These are phyloP conservation scores for Wickerhamiella qilinensis DNA, from an alignment of 805 yeast species.

Conservation along the genomic window DNA sequence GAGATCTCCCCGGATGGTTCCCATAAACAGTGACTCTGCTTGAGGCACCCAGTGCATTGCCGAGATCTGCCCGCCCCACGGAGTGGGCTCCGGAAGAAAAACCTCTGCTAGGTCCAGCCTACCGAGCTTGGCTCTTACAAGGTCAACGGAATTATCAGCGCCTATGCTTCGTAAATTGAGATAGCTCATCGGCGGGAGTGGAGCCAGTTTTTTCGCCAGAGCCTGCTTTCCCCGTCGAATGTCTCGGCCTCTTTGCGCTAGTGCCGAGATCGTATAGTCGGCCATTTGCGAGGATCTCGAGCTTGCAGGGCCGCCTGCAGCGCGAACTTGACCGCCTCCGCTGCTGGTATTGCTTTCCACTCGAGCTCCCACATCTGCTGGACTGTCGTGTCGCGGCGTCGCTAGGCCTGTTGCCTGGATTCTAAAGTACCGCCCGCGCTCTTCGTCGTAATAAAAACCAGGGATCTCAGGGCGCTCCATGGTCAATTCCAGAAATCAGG, in stretches of 20 bases:
- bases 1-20: neutral
- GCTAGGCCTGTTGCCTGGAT: slow-evolving; percentile 8
- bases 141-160: too few relatives aligned
- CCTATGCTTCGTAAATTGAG: too few relatives aligned
- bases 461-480: slow-evolving; percentile 10
- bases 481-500: too few relatives aligned
- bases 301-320: neutral
- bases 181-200: too few relatives aligned
- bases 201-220: too few relatives aligned
- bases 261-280: slow-evolving; percentile 8
- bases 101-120: too few relatives aligned
- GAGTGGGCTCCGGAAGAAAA: too few relatives aligned
- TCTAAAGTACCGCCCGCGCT: slow-evolving; percentile 8
- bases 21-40: neutral
- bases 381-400: neutral
- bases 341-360: too few relatives aligned
- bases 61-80: neutral
- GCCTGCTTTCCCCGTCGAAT: too few relatives aligned
- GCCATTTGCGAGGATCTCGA: neutral
- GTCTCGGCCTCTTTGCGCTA: slow-evolving; percentile 4
- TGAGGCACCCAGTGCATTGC: neutral
- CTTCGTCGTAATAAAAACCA: slow-evolving; percentile 12
- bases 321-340: too few relatives aligned
- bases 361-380: too few relatives aligned
- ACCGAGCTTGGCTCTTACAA: too few relatives aligned